These are phyloP conservation scores for Aspergillus tubingensis DNA, from an alignment of 2,329 filamentous ascomycete species.

Conservation along the genomic window DNA sequence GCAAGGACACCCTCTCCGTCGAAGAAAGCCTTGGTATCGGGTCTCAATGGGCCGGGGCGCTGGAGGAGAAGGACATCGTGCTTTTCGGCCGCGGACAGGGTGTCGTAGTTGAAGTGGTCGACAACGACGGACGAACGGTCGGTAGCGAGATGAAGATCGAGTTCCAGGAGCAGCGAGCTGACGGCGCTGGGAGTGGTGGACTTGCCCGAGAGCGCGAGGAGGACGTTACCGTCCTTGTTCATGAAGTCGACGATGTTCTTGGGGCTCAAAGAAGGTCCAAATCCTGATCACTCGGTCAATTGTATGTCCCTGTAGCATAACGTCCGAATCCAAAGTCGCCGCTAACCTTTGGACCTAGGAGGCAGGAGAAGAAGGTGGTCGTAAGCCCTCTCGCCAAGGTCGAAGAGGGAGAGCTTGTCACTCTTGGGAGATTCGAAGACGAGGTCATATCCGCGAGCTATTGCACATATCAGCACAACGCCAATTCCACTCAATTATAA, in stretches of 20 bases:
- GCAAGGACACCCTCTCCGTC: constrained; percentile 69
- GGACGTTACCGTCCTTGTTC: constrained; percentile 87
- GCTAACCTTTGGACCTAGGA: constrained; percentile 79
- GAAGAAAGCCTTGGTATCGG: constrained; percentile 78
- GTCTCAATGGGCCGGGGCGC: constrained; percentile 64
- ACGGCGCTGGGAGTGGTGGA: constrained; percentile 70
- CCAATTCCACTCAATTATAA: not conserved
- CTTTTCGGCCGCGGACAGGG: constrained; percentile 70
- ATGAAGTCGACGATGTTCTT: constrained; percentile 86
- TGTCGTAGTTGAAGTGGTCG: constrained; percentile 95
- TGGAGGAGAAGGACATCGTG: constrained; percentile 87
- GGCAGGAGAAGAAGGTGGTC: constrained; percentile 91
- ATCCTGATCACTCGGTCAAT: constrained; percentile 57
- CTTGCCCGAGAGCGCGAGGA: constrained; percentile 77
- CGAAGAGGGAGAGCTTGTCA: constrained; percentile 74
- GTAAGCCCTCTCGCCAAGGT: constrained; percentile 82
- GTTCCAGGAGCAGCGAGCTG: constrained; percentile 76
- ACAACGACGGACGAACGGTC: constrained; percentile 85
- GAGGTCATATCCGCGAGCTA: constrained; percentile 81
- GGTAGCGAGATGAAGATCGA: constrained; percentile 83
- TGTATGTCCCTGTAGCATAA: constrained; percentile 9
- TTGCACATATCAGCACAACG: constrained; percentile 15
- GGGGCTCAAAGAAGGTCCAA: constrained; percentile 85
- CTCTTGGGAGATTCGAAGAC: constrained; percentile 82
- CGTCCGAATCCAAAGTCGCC: not conserved